Percentiles rank a stretch among this genome's conserved stretches.
Evolutionary conservation across 148 eudicot genomes (phyloP).

Genomic region (Silene latifolia): DNA sequence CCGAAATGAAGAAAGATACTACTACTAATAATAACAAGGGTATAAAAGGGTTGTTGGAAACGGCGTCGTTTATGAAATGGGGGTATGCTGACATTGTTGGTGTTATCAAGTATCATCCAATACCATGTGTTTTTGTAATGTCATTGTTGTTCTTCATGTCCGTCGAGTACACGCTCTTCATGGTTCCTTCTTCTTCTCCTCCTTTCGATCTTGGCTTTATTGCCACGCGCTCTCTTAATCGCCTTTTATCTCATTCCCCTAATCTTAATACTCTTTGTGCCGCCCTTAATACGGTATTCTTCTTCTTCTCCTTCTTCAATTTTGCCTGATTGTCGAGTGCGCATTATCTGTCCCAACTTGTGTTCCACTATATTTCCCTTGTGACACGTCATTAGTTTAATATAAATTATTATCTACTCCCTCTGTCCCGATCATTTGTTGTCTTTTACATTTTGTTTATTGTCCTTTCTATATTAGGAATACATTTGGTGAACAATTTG

Average conservation of each 20-base stretch:
- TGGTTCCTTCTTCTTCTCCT: constrained; percentile 61
- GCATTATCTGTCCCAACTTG: too few relatives aligned
- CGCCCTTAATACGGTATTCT: constrained; percentile 83
- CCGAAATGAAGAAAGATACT: constrained; percentile 7
- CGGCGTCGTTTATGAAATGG: constrained; percentile 69
- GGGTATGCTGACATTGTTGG: constrained; percentile 35
- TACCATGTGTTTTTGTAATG: constrained; percentile 54
- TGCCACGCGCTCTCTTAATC: constrained; percentile 49
- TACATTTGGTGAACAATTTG: too few relatives aligned
- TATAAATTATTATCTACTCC: too few relatives aligned
- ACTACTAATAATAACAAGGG: neutral
- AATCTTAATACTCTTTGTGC: constrained; percentile 66
- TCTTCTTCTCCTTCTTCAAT: neutral
- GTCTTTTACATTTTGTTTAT: too few relatives aligned
- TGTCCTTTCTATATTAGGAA: too few relatives aligned
- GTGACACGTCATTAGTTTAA: too few relatives aligned
- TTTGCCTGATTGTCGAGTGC: too few relatives aligned
- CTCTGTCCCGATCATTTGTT: too few relatives aligned
- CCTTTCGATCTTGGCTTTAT: constrained; percentile 91
- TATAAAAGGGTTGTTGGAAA: constrained; percentile 23
- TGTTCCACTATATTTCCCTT: too few relatives aligned
- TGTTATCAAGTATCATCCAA: constrained; percentile 44
- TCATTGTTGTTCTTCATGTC: constrained; percentile 75
- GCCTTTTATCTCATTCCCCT: constrained; percentile 44
- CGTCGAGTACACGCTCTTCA: constrained; percentile 83